phyloP scores from a whole-genome alignment of 2,329 filamentous ascomycete species.

The Corynespora cassiicola region DNA sequence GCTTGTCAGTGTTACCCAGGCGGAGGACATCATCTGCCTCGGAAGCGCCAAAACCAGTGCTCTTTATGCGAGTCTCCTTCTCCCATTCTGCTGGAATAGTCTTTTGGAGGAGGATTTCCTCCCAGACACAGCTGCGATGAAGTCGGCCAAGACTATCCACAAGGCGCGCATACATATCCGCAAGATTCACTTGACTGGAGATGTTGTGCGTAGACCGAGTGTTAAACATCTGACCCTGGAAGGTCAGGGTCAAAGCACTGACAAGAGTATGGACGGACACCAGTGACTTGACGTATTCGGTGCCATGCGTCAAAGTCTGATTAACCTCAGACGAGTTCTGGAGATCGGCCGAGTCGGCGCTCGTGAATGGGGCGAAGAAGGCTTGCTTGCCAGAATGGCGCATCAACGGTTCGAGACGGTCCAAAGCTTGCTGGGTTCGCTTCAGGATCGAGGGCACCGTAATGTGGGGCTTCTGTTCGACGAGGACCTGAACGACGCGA shows the following conservation, averaged over 20 bases:
- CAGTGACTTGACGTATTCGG: constrained; percentile 77
- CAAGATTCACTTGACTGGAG: constrained; percentile 80
- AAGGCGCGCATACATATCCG: constrained; percentile 80
- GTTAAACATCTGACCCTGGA: constrained; percentile 68
- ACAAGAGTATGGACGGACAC: constrained; percentile 78
- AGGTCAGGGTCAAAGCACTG: constrained; percentile 76
- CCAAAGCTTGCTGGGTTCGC: constrained; percentile 73
- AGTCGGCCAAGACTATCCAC: constrained; percentile 78
- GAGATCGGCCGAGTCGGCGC: constrained; percentile 33
- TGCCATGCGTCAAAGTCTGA: constrained; percentile 66
- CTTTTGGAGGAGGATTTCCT: constrained; percentile 78
- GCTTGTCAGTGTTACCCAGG: constrained; percentile 29
- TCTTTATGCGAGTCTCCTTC: constrained; percentile 51
- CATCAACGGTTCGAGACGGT: constrained; percentile 72
- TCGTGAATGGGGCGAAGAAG: constrained; percentile 74
- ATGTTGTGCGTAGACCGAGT: constrained; percentile 68
- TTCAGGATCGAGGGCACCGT: constrained; percentile 82
- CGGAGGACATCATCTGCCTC: constrained; percentile 50
- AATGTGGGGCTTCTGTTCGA: constrained; percentile 81
- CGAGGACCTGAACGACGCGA: constrained; percentile 76
- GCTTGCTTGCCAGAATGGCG: constrained; percentile 57
- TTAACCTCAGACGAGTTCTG: constrained; percentile 17
- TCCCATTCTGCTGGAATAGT: constrained; percentile 75
- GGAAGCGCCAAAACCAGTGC: constrained; percentile 44
- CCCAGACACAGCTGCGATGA: constrained; percentile 80